Evolutionary conservation across 1,284 basidiomycete species (phyloP).

Genomic region (Malassezia cuniculi): DNA sequence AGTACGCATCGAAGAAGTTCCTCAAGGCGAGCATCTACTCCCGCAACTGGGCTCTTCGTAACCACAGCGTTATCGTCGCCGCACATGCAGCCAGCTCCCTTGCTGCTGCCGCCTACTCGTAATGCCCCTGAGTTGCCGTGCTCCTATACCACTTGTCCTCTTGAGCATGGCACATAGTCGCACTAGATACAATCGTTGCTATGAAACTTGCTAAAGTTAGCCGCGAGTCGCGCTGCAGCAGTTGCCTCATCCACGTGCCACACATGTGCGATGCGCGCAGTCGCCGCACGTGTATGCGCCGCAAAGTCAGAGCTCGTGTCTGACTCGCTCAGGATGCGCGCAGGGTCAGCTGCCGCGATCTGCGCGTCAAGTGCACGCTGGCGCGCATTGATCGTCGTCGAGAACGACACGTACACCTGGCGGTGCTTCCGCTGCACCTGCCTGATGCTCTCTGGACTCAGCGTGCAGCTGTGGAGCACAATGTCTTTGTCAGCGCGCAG

Average conservation of each 20-base stretch:
- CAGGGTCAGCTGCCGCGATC: conserved; percentile 16
- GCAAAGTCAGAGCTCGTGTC: conserved; percentile 28
- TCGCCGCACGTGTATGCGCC: background rate
- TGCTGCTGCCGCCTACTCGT: background rate
- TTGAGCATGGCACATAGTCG: too few relatives aligned
- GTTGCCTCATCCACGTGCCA: background rate
- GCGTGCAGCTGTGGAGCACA: conserved; percentile 36
- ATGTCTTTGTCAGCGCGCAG: conserved; percentile 14
- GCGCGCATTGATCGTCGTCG: conserved; percentile 32
- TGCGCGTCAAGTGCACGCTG: conserved; percentile 20
- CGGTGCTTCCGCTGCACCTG: conserved; percentile 22
- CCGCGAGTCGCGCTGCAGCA: background rate
- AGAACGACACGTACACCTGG: conserved; percentile 37
- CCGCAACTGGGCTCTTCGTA: conserved; percentile 47
- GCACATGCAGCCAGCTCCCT: conserved; percentile 14
- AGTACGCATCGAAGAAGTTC: conserved; percentile 89
- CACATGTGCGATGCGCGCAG: background rate
- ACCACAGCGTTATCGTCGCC: conserved; percentile 23
- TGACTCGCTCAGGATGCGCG: conserved; percentile 27
- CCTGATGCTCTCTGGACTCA: conserved; percentile 25
- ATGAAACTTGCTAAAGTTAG: conserved; percentile 2
- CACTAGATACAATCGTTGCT: too few relatives aligned
- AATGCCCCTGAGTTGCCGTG: background rate
- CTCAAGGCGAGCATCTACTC: conserved; percentile 58
- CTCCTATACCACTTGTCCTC: too few relatives aligned